Conservation (phyloP, 2,329 filamentous ascomycete species). For the Pestalotiopsis sp. region DNA sequence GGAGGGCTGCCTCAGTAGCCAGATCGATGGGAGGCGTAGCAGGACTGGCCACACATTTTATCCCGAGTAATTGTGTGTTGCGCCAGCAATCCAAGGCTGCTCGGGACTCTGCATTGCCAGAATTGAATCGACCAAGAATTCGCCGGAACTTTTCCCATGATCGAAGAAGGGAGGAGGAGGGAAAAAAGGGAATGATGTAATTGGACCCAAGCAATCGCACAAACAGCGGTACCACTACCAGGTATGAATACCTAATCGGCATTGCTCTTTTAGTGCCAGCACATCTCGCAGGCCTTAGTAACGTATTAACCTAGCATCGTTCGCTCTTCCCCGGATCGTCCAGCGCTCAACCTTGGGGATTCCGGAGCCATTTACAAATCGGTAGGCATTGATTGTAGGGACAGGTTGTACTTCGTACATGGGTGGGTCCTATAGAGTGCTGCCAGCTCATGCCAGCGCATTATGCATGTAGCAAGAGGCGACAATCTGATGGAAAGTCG, state of each 20-base stretch:
- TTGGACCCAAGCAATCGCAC: background rate
- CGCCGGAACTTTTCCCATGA: no score
- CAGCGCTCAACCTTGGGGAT: background rate
- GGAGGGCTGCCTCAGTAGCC: no score
- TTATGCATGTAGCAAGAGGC: slow-evolving; percentile 34
- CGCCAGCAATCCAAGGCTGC: no score
- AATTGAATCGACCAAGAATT: no score
- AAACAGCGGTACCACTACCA: background rate
- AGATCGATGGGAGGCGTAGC: no score
- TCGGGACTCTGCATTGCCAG: no score
- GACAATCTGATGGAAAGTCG: slow-evolving; percentile 28
- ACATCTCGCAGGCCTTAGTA: slow-evolving; percentile 1
- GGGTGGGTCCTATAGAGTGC: slow-evolving; percentile 32
- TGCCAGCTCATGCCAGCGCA: slow-evolving; percentile 39
- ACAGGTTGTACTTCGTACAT: slow-evolving; percentile 11
- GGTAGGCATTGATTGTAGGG: slow-evolving; percentile 3
- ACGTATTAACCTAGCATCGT: background rate
- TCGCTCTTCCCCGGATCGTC: background rate
- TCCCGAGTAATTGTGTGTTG: no score
- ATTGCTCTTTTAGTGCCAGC: slow-evolving; percentile 2
- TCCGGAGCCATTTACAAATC: slow-evolving; percentile 11
- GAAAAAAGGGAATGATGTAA: background rate
- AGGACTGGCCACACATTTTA: no score
- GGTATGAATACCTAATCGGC: background rate
- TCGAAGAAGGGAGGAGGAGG: background rate